Conservation (phyloP, 2,329 filamentous ascomycete species). For the Sarocladiaceae sp. region DNA sequence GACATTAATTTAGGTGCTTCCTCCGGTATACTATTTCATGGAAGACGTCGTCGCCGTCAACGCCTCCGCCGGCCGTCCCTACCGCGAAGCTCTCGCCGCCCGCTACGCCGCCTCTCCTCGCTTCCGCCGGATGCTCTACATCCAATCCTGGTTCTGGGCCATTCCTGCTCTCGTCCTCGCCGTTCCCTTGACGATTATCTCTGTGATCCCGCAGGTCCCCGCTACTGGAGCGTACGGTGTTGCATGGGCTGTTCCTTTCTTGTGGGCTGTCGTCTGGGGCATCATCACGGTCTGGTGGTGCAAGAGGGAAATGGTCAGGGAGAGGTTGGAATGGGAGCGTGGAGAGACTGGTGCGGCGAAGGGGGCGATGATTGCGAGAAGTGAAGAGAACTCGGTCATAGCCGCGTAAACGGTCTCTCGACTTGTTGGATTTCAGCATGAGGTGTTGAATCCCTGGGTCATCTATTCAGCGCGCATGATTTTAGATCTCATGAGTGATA, state of each 20-base stretch:
- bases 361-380: neutral
- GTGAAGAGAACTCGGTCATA: constrained; percentile 7
- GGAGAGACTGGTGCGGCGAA: constrained; percentile 11
- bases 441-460: too few relatives aligned
- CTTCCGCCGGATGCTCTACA: constrained; percentile 35
- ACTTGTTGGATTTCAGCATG: too few relatives aligned
- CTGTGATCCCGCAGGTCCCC: constrained; percentile 28
- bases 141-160: constrained; percentile 37
- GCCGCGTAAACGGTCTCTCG: constrained; percentile 2
- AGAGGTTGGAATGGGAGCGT: constrained; percentile 33
- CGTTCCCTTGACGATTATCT: constrained; percentile 29
- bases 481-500: too few relatives aligned
- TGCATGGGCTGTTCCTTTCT: constrained; percentile 35
- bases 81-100: constrained; percentile 35
- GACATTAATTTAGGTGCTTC: constrained; percentile 41
- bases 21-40: constrained; percentile 60
- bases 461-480: too few relatives aligned
- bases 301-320: constrained; percentile 30
- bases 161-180: constrained; percentile 33
- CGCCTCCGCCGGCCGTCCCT: constrained; percentile 48
- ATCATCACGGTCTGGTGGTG: constrained; percentile 30
- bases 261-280: constrained; percentile 31
- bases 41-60: constrained; percentile 67
- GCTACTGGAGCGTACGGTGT: constrained; percentile 32
- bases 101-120: constrained; percentile 36